Evolutionary conservation across 202 grass and related monocot species (phyloP).

Genomic region (Elaeis oleifera): DNA sequence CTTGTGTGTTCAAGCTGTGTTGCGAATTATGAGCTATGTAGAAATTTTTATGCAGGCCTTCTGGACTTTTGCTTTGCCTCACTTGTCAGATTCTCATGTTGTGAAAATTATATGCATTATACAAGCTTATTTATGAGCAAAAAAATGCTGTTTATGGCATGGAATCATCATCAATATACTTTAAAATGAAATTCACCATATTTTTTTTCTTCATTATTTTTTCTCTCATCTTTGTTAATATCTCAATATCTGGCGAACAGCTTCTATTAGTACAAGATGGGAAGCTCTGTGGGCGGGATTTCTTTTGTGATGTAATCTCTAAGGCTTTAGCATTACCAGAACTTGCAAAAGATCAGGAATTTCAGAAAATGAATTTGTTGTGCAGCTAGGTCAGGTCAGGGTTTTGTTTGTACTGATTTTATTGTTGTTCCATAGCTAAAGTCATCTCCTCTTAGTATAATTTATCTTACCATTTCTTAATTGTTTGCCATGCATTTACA

Average conservation of each 20-base stretch:
- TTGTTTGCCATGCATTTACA: slow-evolving; percentile 22
- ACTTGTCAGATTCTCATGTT: too few relatives aligned
- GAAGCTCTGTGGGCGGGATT: slow-evolving; percentile 76
- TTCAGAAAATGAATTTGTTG: slow-evolving; percentile 96
- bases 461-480: slow-evolving; percentile 10
- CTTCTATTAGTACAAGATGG: slow-evolving; percentile 77
- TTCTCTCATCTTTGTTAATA: not conserved
- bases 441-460: not conserved
- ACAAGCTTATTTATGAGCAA: too few relatives aligned
- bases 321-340: slow-evolving; percentile 74
- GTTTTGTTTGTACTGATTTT: slow-evolving; percentile 13
- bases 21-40: too few relatives aligned
- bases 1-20: too few relatives aligned
- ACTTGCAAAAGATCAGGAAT: slow-evolving; percentile 74
- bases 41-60: too few relatives aligned
- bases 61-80: too few relatives aligned
- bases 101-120: too few relatives aligned
- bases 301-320: slow-evolving; percentile 79
- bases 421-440: slow-evolving; percentile 5
- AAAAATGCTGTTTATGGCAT: too few relatives aligned
- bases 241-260: slow-evolving; percentile 29
- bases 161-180: too few relatives aligned
- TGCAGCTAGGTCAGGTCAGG: slow-evolving; percentile 91
- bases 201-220: not conserved
- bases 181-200: too few relatives aligned